These are phyloP conservation scores for Amylocarpus encephaloides DNA, from an alignment of 2,329 filamentous ascomycete genomes.

Conservation along the genomic window DNA sequence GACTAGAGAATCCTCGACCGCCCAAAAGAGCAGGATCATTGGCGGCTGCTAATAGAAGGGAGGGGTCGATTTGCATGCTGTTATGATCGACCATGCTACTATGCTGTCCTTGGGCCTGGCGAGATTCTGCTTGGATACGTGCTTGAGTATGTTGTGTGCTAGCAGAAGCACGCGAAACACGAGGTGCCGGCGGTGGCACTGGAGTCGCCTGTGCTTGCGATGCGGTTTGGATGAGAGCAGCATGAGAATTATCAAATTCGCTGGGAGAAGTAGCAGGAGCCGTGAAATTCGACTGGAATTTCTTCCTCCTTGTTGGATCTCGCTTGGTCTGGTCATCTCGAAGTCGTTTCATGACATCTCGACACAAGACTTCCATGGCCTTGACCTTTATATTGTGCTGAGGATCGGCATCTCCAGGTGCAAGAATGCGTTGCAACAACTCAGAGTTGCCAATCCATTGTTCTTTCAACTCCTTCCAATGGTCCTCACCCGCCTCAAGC, in stretches of 20 bases:
- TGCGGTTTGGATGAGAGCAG: constrained; percentile 28
- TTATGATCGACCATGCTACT: constrained; percentile 34
- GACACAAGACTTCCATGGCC: constrained; percentile 64
- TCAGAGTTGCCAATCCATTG: constrained; percentile 57
- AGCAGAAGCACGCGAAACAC: constrained; percentile 3
- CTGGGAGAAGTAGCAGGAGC: constrained; percentile 20
- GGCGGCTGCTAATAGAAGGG: constrained; percentile 49
- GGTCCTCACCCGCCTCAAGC: constrained; percentile 62
- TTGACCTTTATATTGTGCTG: constrained; percentile 50
- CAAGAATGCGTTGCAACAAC: constrained; percentile 49
- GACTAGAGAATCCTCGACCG: constrained; percentile 19
- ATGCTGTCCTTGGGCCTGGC: constrained; percentile 18
- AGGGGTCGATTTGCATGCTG: constrained; percentile 58
- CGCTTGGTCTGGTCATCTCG: constrained; percentile 59
- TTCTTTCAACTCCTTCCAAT: constrained; percentile 65
- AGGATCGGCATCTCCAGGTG: constrained; percentile 44
- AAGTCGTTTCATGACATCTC: constrained; percentile 72
- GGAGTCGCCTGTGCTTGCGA: constrained; percentile 24
- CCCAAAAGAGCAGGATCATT: constrained; percentile 30
- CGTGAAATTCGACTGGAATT: constrained; percentile 33
- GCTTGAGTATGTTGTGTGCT: constrained; percentile 4
- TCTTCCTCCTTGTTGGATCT: constrained; percentile 41
- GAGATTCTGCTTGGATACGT: constrained; percentile 11
- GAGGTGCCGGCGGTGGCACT: neutral
- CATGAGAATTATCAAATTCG: constrained; percentile 24